phyloP scores from a whole-genome alignment of 176 grass and related monocot species.

The Oryza rufipogon region DNA sequence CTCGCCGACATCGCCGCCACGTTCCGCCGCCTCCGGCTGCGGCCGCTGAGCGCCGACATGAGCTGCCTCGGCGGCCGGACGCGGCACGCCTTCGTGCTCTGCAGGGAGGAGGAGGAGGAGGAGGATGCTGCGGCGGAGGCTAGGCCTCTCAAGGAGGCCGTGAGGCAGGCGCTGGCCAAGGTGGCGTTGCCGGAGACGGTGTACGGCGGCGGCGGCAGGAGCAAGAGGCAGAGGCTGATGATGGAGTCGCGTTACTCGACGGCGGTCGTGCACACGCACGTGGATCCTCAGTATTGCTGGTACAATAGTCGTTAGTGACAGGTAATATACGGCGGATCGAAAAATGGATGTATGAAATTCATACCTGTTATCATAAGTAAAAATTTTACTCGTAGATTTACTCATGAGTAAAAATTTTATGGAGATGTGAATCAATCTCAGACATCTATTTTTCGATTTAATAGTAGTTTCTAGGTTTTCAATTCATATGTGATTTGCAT shows the following conservation, averaged over 20 bases:
- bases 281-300: too few relatives aligned
- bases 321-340: too few relatives aligned
- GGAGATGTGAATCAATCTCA: too few relatives aligned
- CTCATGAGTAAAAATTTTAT: too few relatives aligned
- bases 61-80: slow-evolving; percentile 45
- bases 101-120: not conserved
- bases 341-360: too few relatives aligned
- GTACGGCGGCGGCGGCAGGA: slow-evolving; percentile 12
- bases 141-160: slow-evolving; percentile 38
- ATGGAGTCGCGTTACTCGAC: slow-evolving; percentile 1
- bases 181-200: slow-evolving; percentile 43
- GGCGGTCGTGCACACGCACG: not conserved
- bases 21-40: slow-evolving; percentile 41
- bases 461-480: too few relatives aligned
- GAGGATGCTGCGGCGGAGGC: too few relatives aligned
- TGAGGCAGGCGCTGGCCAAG: slow-evolving; percentile 38
- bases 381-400: too few relatives aligned
- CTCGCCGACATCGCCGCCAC: slow-evolving; percentile 32
- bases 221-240: slow-evolving; percentile 46
- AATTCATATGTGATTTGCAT: too few relatives aligned
- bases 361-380: too few relatives aligned
- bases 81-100: slow-evolving; percentile 33
- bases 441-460: too few relatives aligned
- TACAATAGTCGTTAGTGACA: too few relatives aligned
- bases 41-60: slow-evolving; percentile 36